phyloP scores from a whole-genome alignment of 306 rosid species.

The Trichosanthes truncata region DNA sequence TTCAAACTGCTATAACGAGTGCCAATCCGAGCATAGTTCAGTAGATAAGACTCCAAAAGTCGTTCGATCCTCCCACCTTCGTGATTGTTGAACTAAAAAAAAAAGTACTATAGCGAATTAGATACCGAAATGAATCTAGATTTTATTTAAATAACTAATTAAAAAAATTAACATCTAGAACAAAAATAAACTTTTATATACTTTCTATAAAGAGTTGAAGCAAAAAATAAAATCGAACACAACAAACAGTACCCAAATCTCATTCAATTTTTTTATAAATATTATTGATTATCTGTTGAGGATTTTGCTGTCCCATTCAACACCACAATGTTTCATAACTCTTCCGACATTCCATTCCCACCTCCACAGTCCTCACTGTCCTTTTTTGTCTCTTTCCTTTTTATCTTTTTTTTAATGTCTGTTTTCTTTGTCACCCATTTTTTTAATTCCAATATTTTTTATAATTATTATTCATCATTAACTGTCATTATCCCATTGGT shows the following conservation, averaged over 20 bases:
- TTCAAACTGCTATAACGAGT: too few species aligned
- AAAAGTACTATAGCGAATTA: too few species aligned
- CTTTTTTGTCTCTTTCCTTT: neutral
- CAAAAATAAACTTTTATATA: neutral
- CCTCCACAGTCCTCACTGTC: neutral
- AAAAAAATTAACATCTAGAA: too few species aligned
- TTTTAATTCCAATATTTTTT: neutral
- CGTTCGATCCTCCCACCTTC: too few species aligned
- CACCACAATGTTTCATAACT: neutral
- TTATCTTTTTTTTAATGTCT: neutral
- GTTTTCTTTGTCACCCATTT: neutral
- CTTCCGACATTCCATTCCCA: neutral
- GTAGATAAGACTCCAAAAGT: too few species aligned
- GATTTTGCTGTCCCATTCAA: neutral
- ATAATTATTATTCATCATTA: neutral
- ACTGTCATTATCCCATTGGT: neutral
- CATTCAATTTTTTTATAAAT: too few species aligned
- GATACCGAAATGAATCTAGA: too few species aligned
- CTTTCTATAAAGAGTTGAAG: neutral
- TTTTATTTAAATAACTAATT: too few species aligned
- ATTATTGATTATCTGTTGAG: too few species aligned
- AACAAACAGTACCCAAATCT: neutral
- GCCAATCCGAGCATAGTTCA: too few species aligned
- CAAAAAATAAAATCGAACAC: neutral
- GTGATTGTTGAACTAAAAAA: too few species aligned